phyloP scores from a whole-genome alignment of 805 yeast genomes.

The Cyberlindnera amylophila region DNA sequence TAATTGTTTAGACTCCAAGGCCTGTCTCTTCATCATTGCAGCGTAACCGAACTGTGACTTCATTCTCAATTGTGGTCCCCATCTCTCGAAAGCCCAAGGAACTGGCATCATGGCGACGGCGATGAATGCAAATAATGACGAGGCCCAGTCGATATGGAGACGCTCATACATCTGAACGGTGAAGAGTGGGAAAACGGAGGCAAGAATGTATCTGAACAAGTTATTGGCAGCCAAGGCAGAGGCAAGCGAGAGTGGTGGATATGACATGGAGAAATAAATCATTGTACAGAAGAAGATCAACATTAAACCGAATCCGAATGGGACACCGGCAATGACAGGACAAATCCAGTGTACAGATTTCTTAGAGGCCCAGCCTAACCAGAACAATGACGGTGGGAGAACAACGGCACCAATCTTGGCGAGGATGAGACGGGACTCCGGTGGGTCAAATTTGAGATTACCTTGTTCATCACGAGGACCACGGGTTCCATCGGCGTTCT shows the following conservation, averaged over 20 bases:
- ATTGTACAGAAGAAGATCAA: conserved; percentile 67
- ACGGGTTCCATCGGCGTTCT: conserved; percentile 60
- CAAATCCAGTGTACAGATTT: conserved; percentile 67
- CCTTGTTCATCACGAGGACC: conserved; percentile 47
- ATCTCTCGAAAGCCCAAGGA: conserved; percentile 63
- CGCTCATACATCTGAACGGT: conserved; percentile 78
- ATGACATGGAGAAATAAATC: conserved; percentile 64
- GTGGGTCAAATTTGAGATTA: conserved; percentile 48
- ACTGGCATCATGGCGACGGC: conserved; percentile 69
- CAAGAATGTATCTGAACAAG: conserved; percentile 66
- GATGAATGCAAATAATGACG: conserved; percentile 59
- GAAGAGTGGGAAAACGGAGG: conserved; percentile 81
- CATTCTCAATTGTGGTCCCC: conserved; percentile 55
- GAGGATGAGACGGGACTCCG: conserved; percentile 56
- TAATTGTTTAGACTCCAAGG: conserved; percentile 28
- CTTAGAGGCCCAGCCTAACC: conserved; percentile 80
- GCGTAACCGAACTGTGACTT: conserved; percentile 57
- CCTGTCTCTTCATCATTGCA: conserved; percentile 41
- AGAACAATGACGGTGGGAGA: conserved; percentile 66
- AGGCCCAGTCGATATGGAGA: conserved; percentile 77
- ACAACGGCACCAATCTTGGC: conserved; percentile 66
- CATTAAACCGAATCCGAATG: conserved; percentile 73
- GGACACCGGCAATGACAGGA: conserved; percentile 71
- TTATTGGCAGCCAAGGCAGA: conserved; percentile 91
- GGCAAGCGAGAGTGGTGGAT: conserved; percentile 74